A percentile compares a stretch with the other conserved stretches of the same genome.
Evolutionary conservation across 257 asterid genomes (phyloP).

Genomic region (Capsicum rhomboideum): DNA sequence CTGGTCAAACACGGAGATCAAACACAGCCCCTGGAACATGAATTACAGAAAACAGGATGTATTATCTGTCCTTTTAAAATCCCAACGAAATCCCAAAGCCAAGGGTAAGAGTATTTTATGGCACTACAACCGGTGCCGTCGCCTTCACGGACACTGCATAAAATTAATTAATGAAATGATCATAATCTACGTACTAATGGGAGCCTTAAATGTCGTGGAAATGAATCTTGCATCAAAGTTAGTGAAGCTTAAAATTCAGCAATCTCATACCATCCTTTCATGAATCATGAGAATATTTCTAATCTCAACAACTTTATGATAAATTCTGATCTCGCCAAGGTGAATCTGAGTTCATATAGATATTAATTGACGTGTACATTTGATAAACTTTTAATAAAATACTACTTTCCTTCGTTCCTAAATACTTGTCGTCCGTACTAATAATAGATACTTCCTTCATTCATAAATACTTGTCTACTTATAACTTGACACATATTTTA

Average conservation of each 20-base stretch:
- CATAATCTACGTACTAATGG: neutral
- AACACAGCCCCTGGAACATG: constrained; percentile 3
- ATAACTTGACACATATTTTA: no score
- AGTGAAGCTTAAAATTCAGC: constrained; percentile 3
- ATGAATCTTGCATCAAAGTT: constrained; percentile 2
- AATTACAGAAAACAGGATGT: neutral
- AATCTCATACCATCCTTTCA: neutral
- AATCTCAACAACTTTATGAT: neutral
- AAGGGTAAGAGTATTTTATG: neutral
- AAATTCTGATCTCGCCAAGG: neutral
- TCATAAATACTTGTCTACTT: no score
- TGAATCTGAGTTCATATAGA: neutral
- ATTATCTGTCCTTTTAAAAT: neutral
- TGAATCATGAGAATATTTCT: neutral
- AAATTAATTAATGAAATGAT: constrained; percentile 2
- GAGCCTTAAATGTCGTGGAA: neutral
- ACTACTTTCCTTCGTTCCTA: no score
- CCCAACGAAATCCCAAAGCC: constrained; percentile 2
- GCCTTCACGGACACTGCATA: constrained; percentile 55
- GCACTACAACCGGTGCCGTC: constrained; percentile 40
- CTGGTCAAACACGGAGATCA: constrained; percentile 62
- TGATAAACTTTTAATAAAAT: neutral
- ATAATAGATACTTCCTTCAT: no score
- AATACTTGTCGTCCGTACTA: no score
- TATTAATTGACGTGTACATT: neutral